Conservation (phyloP, 208 protist genomes). For the Herpetomonas samuelpessoai region DNA sequence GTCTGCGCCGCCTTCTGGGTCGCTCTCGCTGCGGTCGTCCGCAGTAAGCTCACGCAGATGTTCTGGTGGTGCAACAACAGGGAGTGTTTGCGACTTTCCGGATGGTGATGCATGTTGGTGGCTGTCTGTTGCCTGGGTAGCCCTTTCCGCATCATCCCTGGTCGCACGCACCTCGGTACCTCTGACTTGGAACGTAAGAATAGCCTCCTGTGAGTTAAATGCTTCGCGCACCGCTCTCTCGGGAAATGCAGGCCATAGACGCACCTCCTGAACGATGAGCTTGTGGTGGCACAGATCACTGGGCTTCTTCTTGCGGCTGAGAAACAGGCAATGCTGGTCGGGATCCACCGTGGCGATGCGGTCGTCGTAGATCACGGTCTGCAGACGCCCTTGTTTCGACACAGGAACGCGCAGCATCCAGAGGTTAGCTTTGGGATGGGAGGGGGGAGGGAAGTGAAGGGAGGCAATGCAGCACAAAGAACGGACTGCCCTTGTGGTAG, state of each 20-base stretch:
- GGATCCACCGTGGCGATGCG: constrained; percentile 10
- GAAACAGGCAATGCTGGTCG: constrained; percentile 4
- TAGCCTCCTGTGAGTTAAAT: not conserved
- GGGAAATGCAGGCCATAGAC: constrained; percentile 9
- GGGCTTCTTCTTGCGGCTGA: constrained; percentile 13
- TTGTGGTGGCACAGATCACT: constrained; percentile 3
- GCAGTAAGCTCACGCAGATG: too few relatives aligned
- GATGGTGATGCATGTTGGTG: too few relatives aligned
- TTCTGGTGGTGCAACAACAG: too few relatives aligned
- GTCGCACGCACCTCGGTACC: not conserved
- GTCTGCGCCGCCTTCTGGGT: too few relatives aligned
- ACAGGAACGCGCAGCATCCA: not conserved
- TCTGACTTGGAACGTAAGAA: constrained; percentile 5
- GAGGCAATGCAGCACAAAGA: too few relatives aligned
- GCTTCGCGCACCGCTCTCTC: constrained; percentile 1
- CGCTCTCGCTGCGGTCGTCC: too few relatives aligned
- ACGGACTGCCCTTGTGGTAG: too few relatives aligned
- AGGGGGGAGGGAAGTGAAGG: too few relatives aligned
- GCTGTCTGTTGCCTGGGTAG: too few relatives aligned
- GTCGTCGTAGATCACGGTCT: not conserved
- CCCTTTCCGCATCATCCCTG: too few relatives aligned
- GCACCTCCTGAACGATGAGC: constrained; percentile 6
- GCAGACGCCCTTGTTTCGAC: constrained; percentile 3
- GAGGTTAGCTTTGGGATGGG: too few relatives aligned
- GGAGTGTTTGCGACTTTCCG: too few relatives aligned